These are phyloP conservation scores for Fragilaria radians DNA, from an alignment of 108 stramenopile genomes.

Conservation along the genomic window DNA sequence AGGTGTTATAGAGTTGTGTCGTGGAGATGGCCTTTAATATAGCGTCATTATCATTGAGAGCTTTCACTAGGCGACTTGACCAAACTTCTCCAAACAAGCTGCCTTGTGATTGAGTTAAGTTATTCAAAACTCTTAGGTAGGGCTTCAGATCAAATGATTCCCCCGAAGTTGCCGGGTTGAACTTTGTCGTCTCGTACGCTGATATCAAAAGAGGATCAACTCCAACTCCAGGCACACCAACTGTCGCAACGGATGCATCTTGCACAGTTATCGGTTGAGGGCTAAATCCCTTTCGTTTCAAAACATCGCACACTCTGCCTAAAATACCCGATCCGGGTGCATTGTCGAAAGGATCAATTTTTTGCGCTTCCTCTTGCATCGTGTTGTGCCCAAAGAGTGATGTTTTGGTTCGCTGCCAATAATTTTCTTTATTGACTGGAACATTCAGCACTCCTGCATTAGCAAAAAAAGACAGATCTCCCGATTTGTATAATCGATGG, in stretches of 20 bases:
- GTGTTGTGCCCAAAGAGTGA: constrained; percentile 54
- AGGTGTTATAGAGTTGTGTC: neutral
- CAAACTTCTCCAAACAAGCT: constrained; percentile 43
- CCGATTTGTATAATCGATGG: constrained; percentile 43
- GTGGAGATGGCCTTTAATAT: constrained; percentile 15
- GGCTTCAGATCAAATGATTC: constrained; percentile 26
- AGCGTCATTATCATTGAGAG: constrained; percentile 22
- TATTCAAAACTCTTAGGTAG: constrained; percentile 25
- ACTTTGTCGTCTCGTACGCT: constrained; percentile 18
- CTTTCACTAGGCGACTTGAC: constrained; percentile 28
- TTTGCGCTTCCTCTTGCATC: constrained; percentile 27
- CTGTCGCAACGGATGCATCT: constrained; percentile 10
- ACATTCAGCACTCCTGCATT: constrained; percentile 54
- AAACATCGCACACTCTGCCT: constrained; percentile 2
- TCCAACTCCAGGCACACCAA: constrained; percentile 5
- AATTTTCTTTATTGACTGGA: constrained; percentile 31
- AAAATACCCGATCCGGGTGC: constrained; percentile 28
- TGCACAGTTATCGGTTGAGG: constrained; percentile 18
- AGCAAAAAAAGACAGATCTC: constrained; percentile 51
- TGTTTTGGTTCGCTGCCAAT: constrained; percentile 27
- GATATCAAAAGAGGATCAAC: constrained; percentile 8
- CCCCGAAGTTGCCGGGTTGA: constrained; percentile 15
- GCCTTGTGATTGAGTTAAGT: constrained; percentile 16
- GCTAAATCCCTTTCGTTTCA: constrained; percentile 8
- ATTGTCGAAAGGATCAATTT: constrained; percentile 28